Percentiles rank a stretch among this genome's conserved stretches.
These are phyloP conservation scores for Yarrowia sp. DNA, from an alignment of 805 yeast genomes.

Conservation along the genomic window DNA sequence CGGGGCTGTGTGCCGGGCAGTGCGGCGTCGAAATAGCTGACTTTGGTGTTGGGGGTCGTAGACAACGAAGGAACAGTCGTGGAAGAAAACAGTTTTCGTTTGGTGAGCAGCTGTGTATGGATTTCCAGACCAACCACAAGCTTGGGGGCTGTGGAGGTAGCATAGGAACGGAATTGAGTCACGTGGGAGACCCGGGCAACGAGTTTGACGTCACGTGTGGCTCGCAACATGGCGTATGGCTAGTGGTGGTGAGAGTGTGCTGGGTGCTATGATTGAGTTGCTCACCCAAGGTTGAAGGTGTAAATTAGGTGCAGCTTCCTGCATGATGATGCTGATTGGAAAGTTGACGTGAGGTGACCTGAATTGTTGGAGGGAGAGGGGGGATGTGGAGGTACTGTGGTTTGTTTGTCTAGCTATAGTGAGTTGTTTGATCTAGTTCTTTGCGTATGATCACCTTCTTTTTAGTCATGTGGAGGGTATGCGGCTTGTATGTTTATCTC, in stretches of 20 bases:
- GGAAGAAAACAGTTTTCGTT: conserved; percentile 78
- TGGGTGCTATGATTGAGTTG: conserved; percentile 7
- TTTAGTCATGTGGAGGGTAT: no score
- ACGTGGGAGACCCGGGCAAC: neutral
- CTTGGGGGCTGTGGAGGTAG: conserved; percentile 40
- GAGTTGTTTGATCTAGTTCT: no score
- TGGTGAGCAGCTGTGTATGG: conserved; percentile 85
- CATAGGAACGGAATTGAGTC: neutral
- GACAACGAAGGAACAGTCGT: conserved; percentile 49
- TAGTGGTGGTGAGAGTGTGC: no score
- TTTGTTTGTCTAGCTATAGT: no score
- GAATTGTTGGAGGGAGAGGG: no score
- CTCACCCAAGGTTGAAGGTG: conserved; percentile 1
- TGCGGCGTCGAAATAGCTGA: conserved; percentile 82
- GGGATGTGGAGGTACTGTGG: neutral
- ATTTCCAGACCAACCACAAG: conserved; percentile 90
- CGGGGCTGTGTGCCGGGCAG: conserved; percentile 93
- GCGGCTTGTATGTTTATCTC: no score
- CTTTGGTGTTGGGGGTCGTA: conserved; percentile 68
- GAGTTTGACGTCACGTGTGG: conserved; percentile 3
- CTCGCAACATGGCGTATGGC: neutral
- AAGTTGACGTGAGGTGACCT: neutral
- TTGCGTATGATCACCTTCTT: no score
- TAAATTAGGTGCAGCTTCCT: conserved; percentile 1
- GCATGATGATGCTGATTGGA: neutral